Evolutionary conservation across 805 yeast genomes (phyloP).

Genomic region (Starmerella gropengiesseri): DNA sequence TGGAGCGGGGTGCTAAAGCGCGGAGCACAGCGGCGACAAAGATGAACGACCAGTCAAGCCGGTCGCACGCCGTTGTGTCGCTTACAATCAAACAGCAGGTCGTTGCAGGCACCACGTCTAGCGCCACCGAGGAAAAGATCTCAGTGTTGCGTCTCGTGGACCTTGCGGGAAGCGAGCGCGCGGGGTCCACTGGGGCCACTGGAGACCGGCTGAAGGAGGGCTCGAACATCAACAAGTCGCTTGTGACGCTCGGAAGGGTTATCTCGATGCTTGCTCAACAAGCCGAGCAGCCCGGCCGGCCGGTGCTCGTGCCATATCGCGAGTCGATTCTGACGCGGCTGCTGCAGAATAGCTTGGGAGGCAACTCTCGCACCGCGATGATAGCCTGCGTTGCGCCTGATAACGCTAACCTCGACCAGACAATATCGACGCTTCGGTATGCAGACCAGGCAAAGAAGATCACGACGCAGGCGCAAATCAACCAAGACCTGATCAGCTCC

Average conservation of each 20-base stretch:
- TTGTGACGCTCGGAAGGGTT: slow-evolving; percentile 69
- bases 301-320: slow-evolving; percentile 48
- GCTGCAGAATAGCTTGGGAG: slow-evolving; percentile 64
- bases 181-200: slow-evolving; percentile 49
- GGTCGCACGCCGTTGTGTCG: slow-evolving; percentile 75
- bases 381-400: slow-evolving; percentile 61
- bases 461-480: slow-evolving; percentile 47
- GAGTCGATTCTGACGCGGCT: slow-evolving; percentile 70
- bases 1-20: slow-evolving; percentile 42
- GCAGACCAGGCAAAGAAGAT: slow-evolving; percentile 68
- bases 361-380: slow-evolving; percentile 79
- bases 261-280: slow-evolving; percentile 39
- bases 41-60: slow-evolving; percentile 60
- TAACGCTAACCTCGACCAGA: slow-evolving; percentile 69
- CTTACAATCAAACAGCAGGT: slow-evolving; percentile 48
- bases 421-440: slow-evolving; percentile 62
- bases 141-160: slow-evolving; percentile 64
- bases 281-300: slow-evolving; percentile 13
- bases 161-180: slow-evolving; percentile 74
- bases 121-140: slow-evolving; percentile 36
- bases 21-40: slow-evolving; percentile 64
- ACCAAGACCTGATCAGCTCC: slow-evolving; percentile 34
- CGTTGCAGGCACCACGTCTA: slow-evolving; percentile 24
- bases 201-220: slow-evolving; percentile 59
- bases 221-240: slow-evolving; percentile 61